Percentiles rank a stretch among this genome's conserved stretches.
Evolutionary conservation across 208 protist genomes (phyloP).

Genomic region (Trypanosomatidae sp.): DNA sequence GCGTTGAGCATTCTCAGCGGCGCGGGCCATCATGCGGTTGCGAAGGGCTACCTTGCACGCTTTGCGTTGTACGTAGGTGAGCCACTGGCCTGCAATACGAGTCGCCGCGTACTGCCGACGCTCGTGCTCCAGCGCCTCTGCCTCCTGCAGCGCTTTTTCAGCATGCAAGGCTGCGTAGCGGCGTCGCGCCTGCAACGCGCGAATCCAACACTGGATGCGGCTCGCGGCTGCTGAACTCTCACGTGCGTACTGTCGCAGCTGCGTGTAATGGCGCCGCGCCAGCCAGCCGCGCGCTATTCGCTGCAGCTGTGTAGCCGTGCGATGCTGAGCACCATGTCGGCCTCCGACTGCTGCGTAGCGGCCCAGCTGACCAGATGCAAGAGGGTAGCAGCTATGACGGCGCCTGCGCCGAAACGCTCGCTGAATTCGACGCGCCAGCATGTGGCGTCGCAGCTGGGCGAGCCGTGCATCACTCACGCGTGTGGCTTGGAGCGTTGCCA

Average conservation of each 20-base stretch:
- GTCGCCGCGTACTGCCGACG: slow-evolving; percentile 28
- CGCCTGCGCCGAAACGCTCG: slow-evolving; percentile 36
- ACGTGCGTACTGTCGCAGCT: slow-evolving; percentile 25
- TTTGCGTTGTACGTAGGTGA: slow-evolving; percentile 20
- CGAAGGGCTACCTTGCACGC: slow-evolving; percentile 23
- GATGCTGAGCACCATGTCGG: slow-evolving; percentile 32
- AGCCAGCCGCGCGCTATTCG: slow-evolving; percentile 69
- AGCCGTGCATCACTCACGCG: slow-evolving; percentile 27
- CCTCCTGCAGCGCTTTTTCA: slow-evolving; percentile 26
- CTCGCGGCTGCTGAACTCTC: slow-evolving; percentile 37
- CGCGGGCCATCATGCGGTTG: slow-evolving; percentile 32
- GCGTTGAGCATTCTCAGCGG: slow-evolving; percentile 32
- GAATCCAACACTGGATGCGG: slow-evolving; percentile 60
- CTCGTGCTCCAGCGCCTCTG: slow-evolving; percentile 11
- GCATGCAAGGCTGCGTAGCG: slow-evolving; percentile 19
- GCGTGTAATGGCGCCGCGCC: slow-evolving; percentile 35
- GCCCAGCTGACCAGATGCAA: slow-evolving; percentile 3
- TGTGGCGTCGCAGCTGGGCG: slow-evolving; percentile 37
- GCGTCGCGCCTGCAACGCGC: slow-evolving; percentile 31
- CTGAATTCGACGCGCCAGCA: slow-evolving; percentile 63
- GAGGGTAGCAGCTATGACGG: slow-evolving; percentile 23
- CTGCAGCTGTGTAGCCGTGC: slow-evolving; percentile 62
- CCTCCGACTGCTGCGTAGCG: slow-evolving; percentile 8
- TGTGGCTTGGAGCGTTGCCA: slow-evolving; percentile 24
- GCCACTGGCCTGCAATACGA: slow-evolving; percentile 26